Percentiles rank a stretch among this genome's conserved stretches.
phyloP scores from a whole-genome alignment of 768 basidiomycete species.

The Gelatoporia subvermispora region DNA sequence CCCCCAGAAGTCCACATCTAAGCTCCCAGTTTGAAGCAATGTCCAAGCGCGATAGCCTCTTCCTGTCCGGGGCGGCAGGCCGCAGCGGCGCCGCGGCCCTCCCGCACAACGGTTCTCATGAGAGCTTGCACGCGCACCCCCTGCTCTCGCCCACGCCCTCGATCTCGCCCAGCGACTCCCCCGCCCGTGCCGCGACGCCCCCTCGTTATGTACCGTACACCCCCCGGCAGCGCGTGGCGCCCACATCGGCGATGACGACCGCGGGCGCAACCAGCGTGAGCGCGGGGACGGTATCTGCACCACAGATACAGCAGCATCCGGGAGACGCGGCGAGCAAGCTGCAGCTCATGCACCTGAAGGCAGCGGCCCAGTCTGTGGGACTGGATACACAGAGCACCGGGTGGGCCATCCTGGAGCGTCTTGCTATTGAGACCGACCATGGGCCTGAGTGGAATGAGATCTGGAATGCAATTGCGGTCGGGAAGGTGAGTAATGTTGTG shows the following conservation, averaged over 20 bases:
- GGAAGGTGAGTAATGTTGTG: conserved; percentile 49
- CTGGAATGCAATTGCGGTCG: conserved; percentile 56
- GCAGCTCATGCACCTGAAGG: conserved; percentile 69
- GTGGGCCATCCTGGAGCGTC: conserved; percentile 73
- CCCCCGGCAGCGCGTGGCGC: conserved; percentile 58
- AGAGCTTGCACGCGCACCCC: conserved; percentile 59
- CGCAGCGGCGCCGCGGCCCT: conserved; percentile 12
- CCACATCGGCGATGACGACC: conserved; percentile 41
- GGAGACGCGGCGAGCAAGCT: conserved; percentile 64
- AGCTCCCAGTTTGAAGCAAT: conserved; percentile 2
- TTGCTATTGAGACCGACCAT: conserved; percentile 48
- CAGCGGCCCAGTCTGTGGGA: conserved; percentile 64
- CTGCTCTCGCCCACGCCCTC: conserved; percentile 45
- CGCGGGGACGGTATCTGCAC: conserved; percentile 1
- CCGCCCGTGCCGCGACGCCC: conserved; percentile 9
- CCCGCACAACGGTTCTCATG: conserved; percentile 32
- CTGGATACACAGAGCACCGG: conserved; percentile 62
- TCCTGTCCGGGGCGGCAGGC: conserved; percentile 20
- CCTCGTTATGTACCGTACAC: conserved; percentile 75
- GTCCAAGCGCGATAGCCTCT: conserved; percentile 24
- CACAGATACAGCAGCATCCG: conserved; percentile 35
- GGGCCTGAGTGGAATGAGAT: conserved; percentile 64
- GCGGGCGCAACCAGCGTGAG: conserved; percentile 35
- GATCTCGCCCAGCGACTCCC: conserved; percentile 22
- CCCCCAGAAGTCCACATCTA: too few species aligned